Evolutionary conservation across 2,329 filamentous ascomycete genomes (phyloP).

Genomic region (Beauveria asiatica): DNA sequence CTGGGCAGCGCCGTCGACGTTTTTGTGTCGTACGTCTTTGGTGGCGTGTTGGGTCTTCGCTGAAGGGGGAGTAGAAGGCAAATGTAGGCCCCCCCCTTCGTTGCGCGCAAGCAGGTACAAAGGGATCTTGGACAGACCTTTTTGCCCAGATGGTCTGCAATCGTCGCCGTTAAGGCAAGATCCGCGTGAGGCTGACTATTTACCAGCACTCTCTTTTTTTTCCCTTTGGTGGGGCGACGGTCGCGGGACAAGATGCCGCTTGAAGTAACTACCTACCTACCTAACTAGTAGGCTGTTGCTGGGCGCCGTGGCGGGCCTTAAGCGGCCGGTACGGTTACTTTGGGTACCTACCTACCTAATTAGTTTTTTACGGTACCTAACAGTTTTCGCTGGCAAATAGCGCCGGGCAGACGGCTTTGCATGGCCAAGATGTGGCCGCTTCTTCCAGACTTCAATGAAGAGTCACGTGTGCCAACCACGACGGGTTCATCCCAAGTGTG

Average conservation of each 20-base stretch:
- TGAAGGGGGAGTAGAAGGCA: conserved; percentile 8
- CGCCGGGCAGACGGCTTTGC: background rate
- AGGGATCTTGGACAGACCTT: background rate
- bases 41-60: background rate
- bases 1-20: background rate
- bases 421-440: background rate
- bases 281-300: background rate
- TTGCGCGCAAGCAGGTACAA: conserved; percentile 9
- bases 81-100: conserved; percentile 8
- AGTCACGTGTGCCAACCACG: background rate
- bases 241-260: background rate
- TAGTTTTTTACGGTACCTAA: no score
- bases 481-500: background rate
- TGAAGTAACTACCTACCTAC: no score
- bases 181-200: background rate
- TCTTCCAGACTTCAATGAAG: background rate
- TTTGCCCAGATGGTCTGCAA: background rate
- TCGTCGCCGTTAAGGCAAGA: background rate
- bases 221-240: background rate
- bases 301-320: background rate
- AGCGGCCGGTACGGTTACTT: background rate
- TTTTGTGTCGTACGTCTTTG: background rate
- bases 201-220: background rate
- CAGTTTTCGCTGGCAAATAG: background rate
- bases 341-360: no score